A percentile compares a stretch with the other conserved stretches of the same genome.
phyloP scores from a whole-genome alignment of 768 basidiomycete genomes.

The Kwoniella dejecticola region DNA sequence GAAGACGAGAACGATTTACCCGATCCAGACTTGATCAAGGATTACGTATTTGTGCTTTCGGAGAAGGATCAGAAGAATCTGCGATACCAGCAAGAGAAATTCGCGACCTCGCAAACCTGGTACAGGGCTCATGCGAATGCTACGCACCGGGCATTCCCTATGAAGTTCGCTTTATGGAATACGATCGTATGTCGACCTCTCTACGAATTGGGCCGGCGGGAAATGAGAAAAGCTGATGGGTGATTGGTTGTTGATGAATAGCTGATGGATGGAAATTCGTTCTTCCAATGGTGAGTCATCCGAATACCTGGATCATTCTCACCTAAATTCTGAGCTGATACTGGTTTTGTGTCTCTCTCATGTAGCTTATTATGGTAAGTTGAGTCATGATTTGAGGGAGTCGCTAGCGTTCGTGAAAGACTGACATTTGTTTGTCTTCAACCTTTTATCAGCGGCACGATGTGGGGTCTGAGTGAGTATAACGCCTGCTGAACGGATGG shows the following conservation, averaged over 20 bases:
- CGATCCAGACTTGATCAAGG: constrained; percentile 61
- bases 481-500: neutral
- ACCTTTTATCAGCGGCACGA: constrained; percentile 66
- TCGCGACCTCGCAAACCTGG: constrained; percentile 64
- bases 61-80: constrained; percentile 53
- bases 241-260: neutral
- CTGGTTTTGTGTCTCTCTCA: neutral
- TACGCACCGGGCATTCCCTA: constrained; percentile 61
- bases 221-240: neutral
- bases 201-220: neutral
- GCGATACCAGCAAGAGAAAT: constrained; percentile 52
- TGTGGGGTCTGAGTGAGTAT: constrained; percentile 69
- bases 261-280: constrained; percentile 63
- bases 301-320: neutral
- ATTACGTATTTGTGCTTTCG: constrained; percentile 53
- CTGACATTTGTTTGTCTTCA: constrained; percentile 39
- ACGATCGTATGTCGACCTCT: constrained; percentile 61
- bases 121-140: constrained; percentile 81
- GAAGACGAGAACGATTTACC: constrained; percentile 78
- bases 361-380: constrained; percentile 52
- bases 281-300: constrained; percentile 66
- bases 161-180: constrained; percentile 65
- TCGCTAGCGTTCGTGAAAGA: no score
- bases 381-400: neutral
- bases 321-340: neutral